Percentiles rank a stretch among this genome's conserved stretches.
These are phyloP conservation scores for Lipomyces yamanashiensis DNA, from an alignment of 805 yeast genomes.

Conservation along the genomic window DNA sequence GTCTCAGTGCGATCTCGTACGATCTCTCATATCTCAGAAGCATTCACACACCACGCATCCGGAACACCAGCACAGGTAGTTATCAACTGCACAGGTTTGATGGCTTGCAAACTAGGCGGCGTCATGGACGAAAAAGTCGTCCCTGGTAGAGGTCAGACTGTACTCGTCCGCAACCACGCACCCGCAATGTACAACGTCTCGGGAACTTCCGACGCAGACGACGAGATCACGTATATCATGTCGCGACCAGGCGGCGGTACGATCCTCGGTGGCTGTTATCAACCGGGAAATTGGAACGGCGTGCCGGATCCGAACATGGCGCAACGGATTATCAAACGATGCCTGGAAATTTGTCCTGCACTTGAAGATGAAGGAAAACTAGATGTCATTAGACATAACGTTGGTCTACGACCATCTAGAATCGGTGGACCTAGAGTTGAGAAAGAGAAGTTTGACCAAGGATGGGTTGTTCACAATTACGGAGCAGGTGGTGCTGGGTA, in stretches of 20 bases:
- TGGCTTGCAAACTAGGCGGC: slow-evolving; percentile 67
- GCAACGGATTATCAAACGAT: slow-evolving; percentile 62
- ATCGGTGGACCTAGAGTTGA: slow-evolving; percentile 78
- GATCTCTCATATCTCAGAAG: slow-evolving; percentile 54
- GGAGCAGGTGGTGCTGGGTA: slow-evolving; percentile 74
- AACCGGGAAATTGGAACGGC: slow-evolving; percentile 63
- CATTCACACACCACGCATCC: slow-evolving; percentile 50
- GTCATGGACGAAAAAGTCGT: slow-evolving; percentile 64
- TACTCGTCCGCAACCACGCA: slow-evolving; percentile 54
- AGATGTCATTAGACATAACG: slow-evolving; percentile 65
- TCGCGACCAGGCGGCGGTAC: slow-evolving; percentile 59
- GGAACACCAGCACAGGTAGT: slow-evolving; percentile 48
- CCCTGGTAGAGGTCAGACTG: slow-evolving; percentile 83
- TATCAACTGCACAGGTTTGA: slow-evolving; percentile 79
- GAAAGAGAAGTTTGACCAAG: slow-evolving; percentile 49
- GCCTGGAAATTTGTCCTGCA: slow-evolving; percentile 43
- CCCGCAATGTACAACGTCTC: slow-evolving; percentile 32
- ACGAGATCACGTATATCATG: slow-evolving; percentile 38
- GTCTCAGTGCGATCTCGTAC: slow-evolving; percentile 53
- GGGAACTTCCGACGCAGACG: slow-evolving; percentile 31
- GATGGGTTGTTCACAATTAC: slow-evolving; percentile 64
- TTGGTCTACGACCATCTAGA: slow-evolving; percentile 79
- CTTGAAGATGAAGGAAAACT: slow-evolving; percentile 49
- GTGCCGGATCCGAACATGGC: slow-evolving; percentile 64
- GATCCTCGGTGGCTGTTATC: slow-evolving; percentile 76